Percentiles rank a stretch among this genome's conserved stretches.
phyloP scores from a whole-genome alignment of 1,284 basidiomycete species.

The Cutaneotrichosporon sp. region DNA sequence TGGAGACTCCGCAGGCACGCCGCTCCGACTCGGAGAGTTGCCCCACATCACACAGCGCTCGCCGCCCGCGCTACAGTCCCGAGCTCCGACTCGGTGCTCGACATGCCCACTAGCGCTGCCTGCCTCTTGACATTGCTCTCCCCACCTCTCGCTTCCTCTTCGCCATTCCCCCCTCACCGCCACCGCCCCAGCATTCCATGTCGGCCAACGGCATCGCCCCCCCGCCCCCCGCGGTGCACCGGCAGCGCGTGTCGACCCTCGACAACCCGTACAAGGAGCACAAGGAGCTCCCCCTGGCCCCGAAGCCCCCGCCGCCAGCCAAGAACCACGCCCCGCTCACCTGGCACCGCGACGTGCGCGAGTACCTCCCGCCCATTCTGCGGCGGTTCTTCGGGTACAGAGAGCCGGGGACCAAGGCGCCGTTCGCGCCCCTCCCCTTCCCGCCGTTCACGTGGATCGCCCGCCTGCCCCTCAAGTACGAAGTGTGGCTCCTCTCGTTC shows the following conservation, averaged over 20 bases:
- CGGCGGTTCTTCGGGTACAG: constrained; percentile 39
- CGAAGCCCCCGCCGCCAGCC: not conserved
- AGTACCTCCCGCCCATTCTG: constrained; percentile 25
- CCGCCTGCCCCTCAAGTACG: constrained; percentile 54
- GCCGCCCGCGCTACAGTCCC: too few relatives aligned
- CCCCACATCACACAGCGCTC: too few relatives aligned
- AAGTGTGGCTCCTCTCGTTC: constrained; percentile 58
- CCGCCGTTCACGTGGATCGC: constrained; percentile 40
- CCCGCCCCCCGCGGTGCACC: not conserved
- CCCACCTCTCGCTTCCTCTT: not conserved
- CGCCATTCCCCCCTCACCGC: not conserved
- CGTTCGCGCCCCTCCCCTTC: constrained; percentile 35
- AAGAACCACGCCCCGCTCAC: not conserved
- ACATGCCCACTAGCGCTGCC: too few relatives aligned
- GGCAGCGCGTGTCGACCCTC: not conserved
- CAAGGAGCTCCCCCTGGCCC: not conserved
- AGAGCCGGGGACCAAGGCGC: constrained; percentile 20
- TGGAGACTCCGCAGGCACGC: not conserved
- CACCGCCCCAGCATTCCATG: not conserved
- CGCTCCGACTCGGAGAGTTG: not conserved
- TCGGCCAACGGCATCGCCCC: not conserved
- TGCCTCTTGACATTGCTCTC: too few relatives aligned
- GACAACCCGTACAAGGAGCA: not conserved
- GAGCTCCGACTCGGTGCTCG: too few relatives aligned
- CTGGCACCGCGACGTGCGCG: constrained; percentile 30